These are phyloP conservation scores for Dissophora globulifera DNA, from an alignment of 192 early-diverging fungal genomes.

Conservation along the genomic window DNA sequence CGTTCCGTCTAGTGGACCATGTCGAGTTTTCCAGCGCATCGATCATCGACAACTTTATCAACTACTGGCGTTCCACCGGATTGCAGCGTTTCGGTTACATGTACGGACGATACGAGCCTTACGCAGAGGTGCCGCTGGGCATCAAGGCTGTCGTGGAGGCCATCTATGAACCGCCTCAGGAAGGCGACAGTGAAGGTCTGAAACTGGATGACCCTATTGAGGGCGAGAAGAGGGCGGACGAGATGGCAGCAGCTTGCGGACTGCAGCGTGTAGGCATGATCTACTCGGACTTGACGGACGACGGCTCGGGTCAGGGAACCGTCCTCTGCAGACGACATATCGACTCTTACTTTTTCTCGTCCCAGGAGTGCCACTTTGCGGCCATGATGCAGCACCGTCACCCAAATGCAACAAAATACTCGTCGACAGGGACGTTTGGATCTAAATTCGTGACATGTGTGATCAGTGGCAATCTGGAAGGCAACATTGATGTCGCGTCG, in stretches of 20 bases:
- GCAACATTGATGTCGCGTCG: slow-evolving; percentile 83
- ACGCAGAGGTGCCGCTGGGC: slow-evolving; percentile 91
- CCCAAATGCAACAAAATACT: slow-evolving; percentile 77
- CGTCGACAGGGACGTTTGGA: slow-evolving; percentile 82
- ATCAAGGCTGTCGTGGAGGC: slow-evolving; percentile 95
- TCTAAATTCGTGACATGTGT: slow-evolving; percentile 96
- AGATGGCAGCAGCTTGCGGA: slow-evolving; percentile 74
- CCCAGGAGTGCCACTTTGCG: slow-evolving; percentile 86
- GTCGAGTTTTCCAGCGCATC: slow-evolving; percentile 88
- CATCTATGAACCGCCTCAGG: slow-evolving; percentile 95
- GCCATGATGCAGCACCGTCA: slow-evolving; percentile 85
- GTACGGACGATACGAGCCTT: slow-evolving; percentile 92
- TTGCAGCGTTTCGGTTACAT: slow-evolving; percentile 94
- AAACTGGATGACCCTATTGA: slow-evolving; percentile 66
- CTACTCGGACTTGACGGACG: slow-evolving; percentile 91
- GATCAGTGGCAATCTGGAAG: slow-evolving; percentile 89
- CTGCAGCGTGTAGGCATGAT: slow-evolving; percentile 86
- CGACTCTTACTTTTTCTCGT: slow-evolving; percentile 93
- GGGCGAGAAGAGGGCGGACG: slow-evolving; percentile 68
- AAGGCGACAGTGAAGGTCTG: slow-evolving; percentile 78
- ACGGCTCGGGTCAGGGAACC: slow-evolving; percentile 78
- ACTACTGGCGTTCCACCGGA: slow-evolving; percentile 88
- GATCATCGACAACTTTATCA: slow-evolving; percentile 86
- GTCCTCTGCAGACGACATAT: slow-evolving; percentile 91
- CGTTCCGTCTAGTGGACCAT: slow-evolving; percentile 96